phyloP scores from a whole-genome alignment of 2,329 filamentous ascomycete species.

The Microcyclosporella mali region DNA sequence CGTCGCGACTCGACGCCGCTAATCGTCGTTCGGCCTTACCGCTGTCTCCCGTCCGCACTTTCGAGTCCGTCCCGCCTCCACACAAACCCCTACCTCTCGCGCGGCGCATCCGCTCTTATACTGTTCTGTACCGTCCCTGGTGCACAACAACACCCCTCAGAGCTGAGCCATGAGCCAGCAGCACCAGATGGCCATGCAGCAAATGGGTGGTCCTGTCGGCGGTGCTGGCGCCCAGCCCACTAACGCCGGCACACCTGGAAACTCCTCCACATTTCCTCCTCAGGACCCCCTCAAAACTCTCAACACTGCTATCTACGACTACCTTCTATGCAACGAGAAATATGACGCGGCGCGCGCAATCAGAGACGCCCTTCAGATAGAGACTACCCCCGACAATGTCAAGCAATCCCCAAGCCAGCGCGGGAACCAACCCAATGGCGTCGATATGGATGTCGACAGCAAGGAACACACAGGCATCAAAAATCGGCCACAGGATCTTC shows the following conservation, averaged over 20 bases:
- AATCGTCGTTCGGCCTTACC: background rate
- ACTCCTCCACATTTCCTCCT: slow-evolving; percentile 15
- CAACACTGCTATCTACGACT: slow-evolving; percentile 87
- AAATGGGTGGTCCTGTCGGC: slow-evolving; percentile 46
- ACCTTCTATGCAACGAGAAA: slow-evolving; percentile 81
- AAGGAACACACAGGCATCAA: slow-evolving; percentile 63
- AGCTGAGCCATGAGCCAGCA: slow-evolving; percentile 49
- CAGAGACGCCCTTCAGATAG: slow-evolving; percentile 44
- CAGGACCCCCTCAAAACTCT: slow-evolving; percentile 54
- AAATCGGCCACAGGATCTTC: slow-evolving; percentile 75
- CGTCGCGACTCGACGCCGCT: no score
- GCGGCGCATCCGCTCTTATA: background rate
- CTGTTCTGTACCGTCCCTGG: background rate
- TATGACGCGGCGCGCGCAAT: slow-evolving; percentile 75
- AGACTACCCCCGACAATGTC: slow-evolving; percentile 39
- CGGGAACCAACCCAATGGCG: slow-evolving; percentile 55
- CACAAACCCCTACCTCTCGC: slow-evolving; percentile 1
- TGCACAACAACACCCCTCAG: no score
- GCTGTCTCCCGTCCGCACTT: no score
- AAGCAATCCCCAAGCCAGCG: slow-evolving; percentile 56
- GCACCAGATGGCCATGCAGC: slow-evolving; percentile 60
- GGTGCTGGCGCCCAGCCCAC: slow-evolving; percentile 43
- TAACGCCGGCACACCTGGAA: slow-evolving; percentile 27
- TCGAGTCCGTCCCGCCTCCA: slow-evolving; percentile 1
- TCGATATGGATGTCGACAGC: slow-evolving; percentile 73